Base-by-base conservation (phyloP, 225 moss, liverwort and hornwort species). In the Pseudisothecium myosuroides region DNA sequence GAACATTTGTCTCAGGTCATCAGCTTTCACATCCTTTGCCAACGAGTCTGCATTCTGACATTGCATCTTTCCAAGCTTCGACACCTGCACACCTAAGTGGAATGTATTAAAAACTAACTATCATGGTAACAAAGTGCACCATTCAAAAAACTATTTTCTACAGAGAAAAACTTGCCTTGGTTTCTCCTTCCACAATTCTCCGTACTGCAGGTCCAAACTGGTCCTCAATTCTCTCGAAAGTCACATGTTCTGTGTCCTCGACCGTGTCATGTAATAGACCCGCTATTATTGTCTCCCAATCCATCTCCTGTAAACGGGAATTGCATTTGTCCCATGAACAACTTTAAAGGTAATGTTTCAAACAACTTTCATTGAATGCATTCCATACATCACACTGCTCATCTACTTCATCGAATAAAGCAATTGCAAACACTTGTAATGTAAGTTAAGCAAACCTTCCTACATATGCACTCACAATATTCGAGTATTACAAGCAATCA, bases 1-100 rank as follows among this genome's bases (percentile, higher is more conserved):
- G 90, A 99, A 99, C 99, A 99, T 99, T 88, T 99, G 99, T 92
- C 99, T 95, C 81, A 99, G 88, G 92, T 99, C 99, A 95, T 99
- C 99, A 73, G 99, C 99, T 94, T 99, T 97, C 68, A 97, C 99
- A 88, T 99, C 99, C 88, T 93, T 93, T 26, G 94, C 94, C 89
- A 95, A 87, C 31, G 93, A 80, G 84, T 95, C 95, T 71, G 96
- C 93, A 88, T 95, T 91, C 91, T 95, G 96, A 93, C 96, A 96
- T 90, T 99, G 96, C 97, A 99, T 96, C 90, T 97, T 99, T 52
- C 99, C 99, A 90, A 99, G 99, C 93, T 99, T 99, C 82, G 99
- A 99, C 45, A 99, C 99, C 99, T 99, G 96, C 61, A 92, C 82
- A 47, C 59, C 89, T 43, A 83, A 71, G 67, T 43, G 37, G 63